These are phyloP conservation scores for Uncinocarpus reesii DNA, from an alignment of 2,329 filamentous ascomycete genomes.

Conservation along the genomic window DNA sequence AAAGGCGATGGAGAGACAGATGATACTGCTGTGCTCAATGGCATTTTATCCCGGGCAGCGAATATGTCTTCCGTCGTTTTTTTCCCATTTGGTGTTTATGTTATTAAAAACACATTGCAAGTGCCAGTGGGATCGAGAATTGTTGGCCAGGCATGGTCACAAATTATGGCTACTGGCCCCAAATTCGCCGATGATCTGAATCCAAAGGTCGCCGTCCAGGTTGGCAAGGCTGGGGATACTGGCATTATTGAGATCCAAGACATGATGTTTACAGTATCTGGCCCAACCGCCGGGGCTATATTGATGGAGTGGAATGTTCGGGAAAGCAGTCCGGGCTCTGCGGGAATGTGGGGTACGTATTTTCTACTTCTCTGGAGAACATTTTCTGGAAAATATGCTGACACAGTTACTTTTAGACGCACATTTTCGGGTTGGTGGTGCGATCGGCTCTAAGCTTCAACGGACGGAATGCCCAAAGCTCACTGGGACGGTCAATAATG, in stretches of 20 bases:
- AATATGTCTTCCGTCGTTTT: constrained; percentile 46
- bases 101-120: constrained; percentile 58
- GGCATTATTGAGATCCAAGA: constrained; percentile 31
- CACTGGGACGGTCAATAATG: constrained; percentile 10
- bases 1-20: constrained; percentile 47
- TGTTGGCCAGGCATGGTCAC: constrained; percentile 45
- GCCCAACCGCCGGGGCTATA: constrained; percentile 29
- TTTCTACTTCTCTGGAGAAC: neutral
- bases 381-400: neutral
- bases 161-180: constrained; percentile 26
- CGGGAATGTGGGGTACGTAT: constrained; percentile 6
- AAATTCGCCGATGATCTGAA: constrained; percentile 23
- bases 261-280: constrained; percentile 29
- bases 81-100: constrained; percentile 65
- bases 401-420: constrained; percentile 21
- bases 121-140: constrained; percentile 52
- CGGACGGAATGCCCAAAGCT: constrained; percentile 24
- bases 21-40: constrained; percentile 20
- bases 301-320: constrained; percentile 31
- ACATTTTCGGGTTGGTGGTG: constrained; percentile 33
- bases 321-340: constrained; percentile 21
- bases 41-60: constrained; percentile 16
- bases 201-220: constrained; percentile 22
- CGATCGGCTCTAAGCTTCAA: constrained; percentile 28
- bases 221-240: constrained; percentile 24